Conservation (phyloP, 2,329 filamentous ascomycete species). For the Aspergillus felis region DNA sequence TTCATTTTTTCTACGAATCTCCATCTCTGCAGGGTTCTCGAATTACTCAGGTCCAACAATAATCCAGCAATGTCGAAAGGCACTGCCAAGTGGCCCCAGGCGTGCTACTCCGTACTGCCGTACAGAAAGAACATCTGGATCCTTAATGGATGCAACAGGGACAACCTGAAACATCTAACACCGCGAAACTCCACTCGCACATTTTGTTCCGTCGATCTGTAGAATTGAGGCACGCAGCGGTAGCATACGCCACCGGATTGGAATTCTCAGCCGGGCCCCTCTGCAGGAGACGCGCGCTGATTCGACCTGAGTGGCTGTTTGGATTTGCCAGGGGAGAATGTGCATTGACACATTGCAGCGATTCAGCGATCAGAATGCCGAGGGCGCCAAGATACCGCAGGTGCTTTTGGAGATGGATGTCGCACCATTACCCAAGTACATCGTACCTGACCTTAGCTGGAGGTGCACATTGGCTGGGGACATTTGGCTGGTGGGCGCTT, state of each 20-base stretch:
- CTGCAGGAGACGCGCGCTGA: not conserved
- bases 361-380: not conserved
- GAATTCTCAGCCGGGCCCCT: not conserved
- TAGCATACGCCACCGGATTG: not conserved
- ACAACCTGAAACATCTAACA: not conserved
- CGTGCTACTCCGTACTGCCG: too few relatives aligned
- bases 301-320: not conserved
- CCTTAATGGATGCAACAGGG: not conserved
- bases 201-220: not conserved
- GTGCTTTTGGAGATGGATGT: not conserved
- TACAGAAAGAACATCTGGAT: not conserved
- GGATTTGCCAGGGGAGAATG: not conserved
- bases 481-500: not conserved
- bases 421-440: not conserved
- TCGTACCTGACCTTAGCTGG: not conserved
- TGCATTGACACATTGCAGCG: not conserved
- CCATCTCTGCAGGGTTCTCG: not conserved
- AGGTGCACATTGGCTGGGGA: not conserved
- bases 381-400: not conserved
- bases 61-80: not conserved
- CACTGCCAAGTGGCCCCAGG: not conserved
- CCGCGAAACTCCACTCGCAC: not conserved
- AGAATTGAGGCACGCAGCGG: not conserved
- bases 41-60: not conserved
- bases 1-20: slow-evolving; percentile 10